These are phyloP conservation scores for Populus tomentosa DNA, from an alignment of 441 rosid species.

Conservation along the genomic window DNA sequence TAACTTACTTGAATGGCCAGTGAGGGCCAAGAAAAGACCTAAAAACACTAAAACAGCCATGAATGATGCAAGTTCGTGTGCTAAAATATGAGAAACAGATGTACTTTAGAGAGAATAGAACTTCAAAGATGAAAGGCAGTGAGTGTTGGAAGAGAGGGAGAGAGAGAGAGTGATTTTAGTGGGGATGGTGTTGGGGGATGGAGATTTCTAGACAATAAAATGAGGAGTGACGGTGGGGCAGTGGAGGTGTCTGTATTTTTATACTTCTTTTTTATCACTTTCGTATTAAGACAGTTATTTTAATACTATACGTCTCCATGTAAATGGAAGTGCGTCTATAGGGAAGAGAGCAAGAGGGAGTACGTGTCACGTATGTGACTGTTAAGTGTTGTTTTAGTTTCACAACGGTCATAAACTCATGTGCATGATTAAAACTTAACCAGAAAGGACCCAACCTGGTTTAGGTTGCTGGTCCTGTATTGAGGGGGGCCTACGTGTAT, in stretches of 20 bases:
- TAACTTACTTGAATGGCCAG: conserved; percentile 62
- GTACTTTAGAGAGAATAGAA: conserved; percentile 6
- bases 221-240: conserved; percentile 18
- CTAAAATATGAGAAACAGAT: conserved; percentile 8
- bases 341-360: conserved; percentile 18
- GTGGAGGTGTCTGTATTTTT: conserved; percentile 8
- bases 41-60: conserved; percentile 46
- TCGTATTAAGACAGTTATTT: not conserved
- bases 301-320: not conserved
- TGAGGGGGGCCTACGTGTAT: not conserved
- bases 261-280: not conserved
- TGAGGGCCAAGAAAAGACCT: conserved; percentile 52
- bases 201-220: conserved; percentile 21
- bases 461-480: not conserved
- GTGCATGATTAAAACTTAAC: conserved; percentile 24
- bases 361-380: not conserved
- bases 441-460: conserved; percentile 15
- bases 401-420: conserved; percentile 45
- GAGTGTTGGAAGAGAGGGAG: not conserved
- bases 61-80: conserved; percentile 19
- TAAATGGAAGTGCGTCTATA: conserved; percentile 3
- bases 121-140: not conserved
- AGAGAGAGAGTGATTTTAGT: conserved; percentile 1
- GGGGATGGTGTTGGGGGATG: not conserved
- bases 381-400: not conserved